A percentile compares a stretch with the other conserved stretches of the same genome.
These are phyloP conservation scores for Daldinia caldariorum DNA, from an alignment of 495 filamentous ascomycete genomes.

Conservation along the genomic window DNA sequence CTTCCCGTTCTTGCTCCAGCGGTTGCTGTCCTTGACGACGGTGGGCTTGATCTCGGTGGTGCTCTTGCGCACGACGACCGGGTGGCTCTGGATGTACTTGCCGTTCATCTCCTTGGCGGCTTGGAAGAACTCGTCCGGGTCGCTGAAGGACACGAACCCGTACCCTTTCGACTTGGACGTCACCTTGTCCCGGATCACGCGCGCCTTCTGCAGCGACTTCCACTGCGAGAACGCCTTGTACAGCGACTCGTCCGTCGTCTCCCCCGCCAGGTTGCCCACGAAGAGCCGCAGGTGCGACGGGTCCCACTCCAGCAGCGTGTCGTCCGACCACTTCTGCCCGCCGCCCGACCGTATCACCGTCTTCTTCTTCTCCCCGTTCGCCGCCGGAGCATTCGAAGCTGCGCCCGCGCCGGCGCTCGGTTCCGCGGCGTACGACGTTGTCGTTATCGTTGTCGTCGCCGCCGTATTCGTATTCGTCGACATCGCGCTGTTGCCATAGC, in stretches of 20 bases:
- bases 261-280: slow-evolving; percentile 96
- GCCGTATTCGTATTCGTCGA: no score
- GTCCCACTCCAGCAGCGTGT: slow-evolving; percentile 92
- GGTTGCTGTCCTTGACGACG: slow-evolving; percentile 55
- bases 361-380: slow-evolving; percentile 60
- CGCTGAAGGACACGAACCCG: slow-evolving; percentile 94
- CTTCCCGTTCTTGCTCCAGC: slow-evolving; percentile 48
- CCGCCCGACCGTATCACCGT: slow-evolving; percentile 90
- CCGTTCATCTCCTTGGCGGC: slow-evolving; percentile 98
- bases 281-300: slow-evolving; percentile 94
- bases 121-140: slow-evolving; percentile 94
- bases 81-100: slow-evolving; percentile 98
- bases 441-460: neutral
- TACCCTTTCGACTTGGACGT: slow-evolving; percentile 95
- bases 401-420: slow-evolving; percentile 48
- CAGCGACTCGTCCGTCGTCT: slow-evolving; percentile 95
- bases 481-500: no score
- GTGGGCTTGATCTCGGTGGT: slow-evolving; percentile 88
- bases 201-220: slow-evolving; percentile 86
- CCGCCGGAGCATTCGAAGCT: slow-evolving; percentile 55
- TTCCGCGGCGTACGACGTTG: slow-evolving; percentile 39
- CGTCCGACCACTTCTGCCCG: slow-evolving; percentile 88
- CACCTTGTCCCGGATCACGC: slow-evolving; percentile 94
- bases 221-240: slow-evolving; percentile 93
- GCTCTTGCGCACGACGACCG: slow-evolving; percentile 82